phyloP scores from a whole-genome alignment of 192 early-diverging fungal species.

The Podila horticola region DNA sequence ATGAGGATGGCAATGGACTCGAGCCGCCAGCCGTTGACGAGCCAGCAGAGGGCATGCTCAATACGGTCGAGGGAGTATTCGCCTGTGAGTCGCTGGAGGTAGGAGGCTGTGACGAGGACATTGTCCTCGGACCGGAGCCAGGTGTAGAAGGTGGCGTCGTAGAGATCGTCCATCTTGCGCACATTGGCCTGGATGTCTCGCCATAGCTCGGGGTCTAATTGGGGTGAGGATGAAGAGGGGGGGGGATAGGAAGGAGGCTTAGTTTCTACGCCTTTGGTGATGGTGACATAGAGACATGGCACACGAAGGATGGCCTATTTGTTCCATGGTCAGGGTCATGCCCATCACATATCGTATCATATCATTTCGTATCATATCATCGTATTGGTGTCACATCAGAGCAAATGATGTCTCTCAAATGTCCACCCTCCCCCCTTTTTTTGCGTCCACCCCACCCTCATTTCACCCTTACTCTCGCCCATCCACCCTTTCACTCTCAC shows the following conservation, averaged over 20 bases:
- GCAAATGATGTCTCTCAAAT: too few relatives aligned
- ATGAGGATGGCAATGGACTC: slow-evolving; percentile 76
- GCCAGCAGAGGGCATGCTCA: slow-evolving; percentile 80
- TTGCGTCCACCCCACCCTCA: too few relatives aligned
- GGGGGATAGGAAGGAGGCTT: too few relatives aligned
- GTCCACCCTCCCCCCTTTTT: too few relatives aligned
- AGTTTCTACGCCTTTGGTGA: too few relatives aligned
- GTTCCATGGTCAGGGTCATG: too few relatives aligned
- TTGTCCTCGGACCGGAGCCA: slow-evolving; percentile 83
- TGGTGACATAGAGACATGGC: background rate
- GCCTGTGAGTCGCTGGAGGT: slow-evolving; percentile 78
- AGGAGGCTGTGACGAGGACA: slow-evolving; percentile 73
- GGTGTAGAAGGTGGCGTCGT: slow-evolving; percentile 79
- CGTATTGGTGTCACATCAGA: too few relatives aligned
- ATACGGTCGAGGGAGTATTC: slow-evolving; percentile 79
- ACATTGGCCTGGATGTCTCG: slow-evolving; percentile 79
- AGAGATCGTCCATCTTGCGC: slow-evolving; percentile 78
- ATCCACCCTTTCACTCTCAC: too few relatives aligned
- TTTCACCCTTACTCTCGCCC: too few relatives aligned
- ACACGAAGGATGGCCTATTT: background rate
- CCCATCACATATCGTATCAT: too few relatives aligned
- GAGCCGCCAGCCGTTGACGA: slow-evolving; percentile 77
- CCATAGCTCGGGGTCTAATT: slow-evolving; percentile 59
- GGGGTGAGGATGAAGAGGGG: background rate
- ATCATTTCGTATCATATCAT: too few relatives aligned